These are phyloP conservation scores for Fomitopsis palustris DNA, from an alignment of 1,284 basidiomycete species.

Conservation along the genomic window DNA sequence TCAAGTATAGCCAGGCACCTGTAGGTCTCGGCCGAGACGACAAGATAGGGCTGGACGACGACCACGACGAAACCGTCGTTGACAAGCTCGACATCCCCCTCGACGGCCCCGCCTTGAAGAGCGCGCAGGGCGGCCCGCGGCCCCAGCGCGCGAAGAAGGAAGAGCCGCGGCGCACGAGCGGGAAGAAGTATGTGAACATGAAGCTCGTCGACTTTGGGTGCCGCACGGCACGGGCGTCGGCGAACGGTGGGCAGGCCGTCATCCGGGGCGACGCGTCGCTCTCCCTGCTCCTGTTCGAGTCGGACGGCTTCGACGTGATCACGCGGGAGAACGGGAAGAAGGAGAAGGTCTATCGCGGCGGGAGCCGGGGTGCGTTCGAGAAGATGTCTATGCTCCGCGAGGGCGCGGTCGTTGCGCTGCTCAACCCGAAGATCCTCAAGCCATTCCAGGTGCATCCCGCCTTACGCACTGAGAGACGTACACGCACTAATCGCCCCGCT, in stretches of 20 bases:
- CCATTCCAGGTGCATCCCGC: slow-evolving; percentile 66
- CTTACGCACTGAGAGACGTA: neutral
- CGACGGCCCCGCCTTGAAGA: slow-evolving; percentile 16
- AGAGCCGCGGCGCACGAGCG: slow-evolving; percentile 39
- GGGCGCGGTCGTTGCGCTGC: slow-evolving; percentile 85
- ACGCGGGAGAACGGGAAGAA: slow-evolving; percentile 44
- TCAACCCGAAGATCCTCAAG: slow-evolving; percentile 86
- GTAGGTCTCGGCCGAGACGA: slow-evolving; percentile 50
- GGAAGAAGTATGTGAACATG: slow-evolving; percentile 84
- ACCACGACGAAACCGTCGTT: slow-evolving; percentile 21
- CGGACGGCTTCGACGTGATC: slow-evolving; percentile 64
- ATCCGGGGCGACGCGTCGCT: slow-evolving; percentile 81
- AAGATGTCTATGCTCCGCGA: slow-evolving; percentile 79
- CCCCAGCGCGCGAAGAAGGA: slow-evolving; percentile 33
- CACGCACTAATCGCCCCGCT: neutral
- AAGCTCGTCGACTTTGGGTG: slow-evolving; percentile 83
- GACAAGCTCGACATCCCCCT: slow-evolving; percentile 13
- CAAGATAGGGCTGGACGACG: slow-evolving; percentile 34
- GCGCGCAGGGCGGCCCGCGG: slow-evolving; percentile 14
- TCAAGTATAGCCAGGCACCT: slow-evolving; percentile 65
- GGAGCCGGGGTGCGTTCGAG: slow-evolving; percentile 92
- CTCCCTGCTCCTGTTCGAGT: slow-evolving; percentile 84
- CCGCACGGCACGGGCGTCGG: slow-evolving; percentile 41
- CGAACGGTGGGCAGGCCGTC: slow-evolving; percentile 50
- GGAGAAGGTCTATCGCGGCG: slow-evolving; percentile 76